These are phyloP conservation scores for Aureococcus anophagefferens DNA, from an alignment of 108 stramenopile species.

Conservation along the genomic window DNA sequence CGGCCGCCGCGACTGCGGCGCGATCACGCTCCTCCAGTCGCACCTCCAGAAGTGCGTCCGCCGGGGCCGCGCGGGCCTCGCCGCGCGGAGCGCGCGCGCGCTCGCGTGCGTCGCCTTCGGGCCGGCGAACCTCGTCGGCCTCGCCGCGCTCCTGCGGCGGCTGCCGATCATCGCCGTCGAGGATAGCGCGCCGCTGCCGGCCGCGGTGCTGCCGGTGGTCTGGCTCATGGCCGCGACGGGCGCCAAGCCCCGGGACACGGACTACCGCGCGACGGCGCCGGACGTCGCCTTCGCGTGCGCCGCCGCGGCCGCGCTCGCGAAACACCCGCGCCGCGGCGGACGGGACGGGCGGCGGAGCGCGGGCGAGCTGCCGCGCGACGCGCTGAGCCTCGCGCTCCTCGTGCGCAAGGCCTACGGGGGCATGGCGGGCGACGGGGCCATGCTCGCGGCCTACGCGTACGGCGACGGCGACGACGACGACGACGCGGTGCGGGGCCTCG, in stretches of 20 bases:
- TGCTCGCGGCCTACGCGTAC: background rate
- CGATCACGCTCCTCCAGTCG: background rate
- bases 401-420: background rate
- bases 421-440: background rate
- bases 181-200: background rate
- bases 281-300: background rate
- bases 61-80: background rate
- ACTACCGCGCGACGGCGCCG: background rate
- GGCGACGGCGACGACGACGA: background rate
- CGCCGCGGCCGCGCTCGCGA: background rate
- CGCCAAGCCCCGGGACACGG: background rate
- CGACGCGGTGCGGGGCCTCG: too few species aligned
- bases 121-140: background rate
- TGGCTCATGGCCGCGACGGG: background rate
- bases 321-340: too few species aligned
- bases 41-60: background rate
- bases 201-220: background rate
- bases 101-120: background rate
- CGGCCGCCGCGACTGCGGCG: background rate
- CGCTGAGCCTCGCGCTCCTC: background rate
- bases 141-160: background rate
- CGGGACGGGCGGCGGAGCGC: too few species aligned
- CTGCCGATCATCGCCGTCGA: background rate
- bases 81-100: background rate
- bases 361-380: background rate